Evolutionary conservation across 306 rosid species (phyloP).

Genomic region (Trichosanthes truncata): DNA sequence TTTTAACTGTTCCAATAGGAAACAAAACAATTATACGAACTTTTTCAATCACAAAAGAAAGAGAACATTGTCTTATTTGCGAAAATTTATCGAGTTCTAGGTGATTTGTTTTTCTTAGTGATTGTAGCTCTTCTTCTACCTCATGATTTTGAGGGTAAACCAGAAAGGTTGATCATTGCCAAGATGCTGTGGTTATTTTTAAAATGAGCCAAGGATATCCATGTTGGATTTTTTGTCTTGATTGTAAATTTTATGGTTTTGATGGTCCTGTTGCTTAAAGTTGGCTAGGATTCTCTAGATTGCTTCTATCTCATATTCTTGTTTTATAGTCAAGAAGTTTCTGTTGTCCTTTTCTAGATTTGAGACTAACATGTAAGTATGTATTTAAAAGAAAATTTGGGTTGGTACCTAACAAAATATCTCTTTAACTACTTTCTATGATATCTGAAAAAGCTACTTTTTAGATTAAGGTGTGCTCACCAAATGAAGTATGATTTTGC

Average conservation of each 20-base stretch:
- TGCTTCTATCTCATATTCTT: background rate
- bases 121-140: background rate
- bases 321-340: background rate
- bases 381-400: background rate
- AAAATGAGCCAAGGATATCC: conserved; percentile 6
- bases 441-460: background rate
- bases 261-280: background rate
- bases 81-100: background rate
- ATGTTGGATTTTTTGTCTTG: background rate
- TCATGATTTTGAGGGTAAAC: background rate
- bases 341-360: background rate
- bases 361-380: background rate
- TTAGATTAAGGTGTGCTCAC: background rate
- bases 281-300: background rate
- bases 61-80: background rate
- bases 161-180: background rate
- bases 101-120: background rate
- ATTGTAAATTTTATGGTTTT: background rate
- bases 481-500: background rate
- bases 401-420: background rate
- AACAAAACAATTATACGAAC: background rate
- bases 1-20: background rate
- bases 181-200: background rate
- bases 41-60: background rate
- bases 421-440: background rate